These are phyloP conservation scores for Chaetomiaceae sp. DNA, from an alignment of 2,329 filamentous ascomycete species.

Conservation along the genomic window DNA sequence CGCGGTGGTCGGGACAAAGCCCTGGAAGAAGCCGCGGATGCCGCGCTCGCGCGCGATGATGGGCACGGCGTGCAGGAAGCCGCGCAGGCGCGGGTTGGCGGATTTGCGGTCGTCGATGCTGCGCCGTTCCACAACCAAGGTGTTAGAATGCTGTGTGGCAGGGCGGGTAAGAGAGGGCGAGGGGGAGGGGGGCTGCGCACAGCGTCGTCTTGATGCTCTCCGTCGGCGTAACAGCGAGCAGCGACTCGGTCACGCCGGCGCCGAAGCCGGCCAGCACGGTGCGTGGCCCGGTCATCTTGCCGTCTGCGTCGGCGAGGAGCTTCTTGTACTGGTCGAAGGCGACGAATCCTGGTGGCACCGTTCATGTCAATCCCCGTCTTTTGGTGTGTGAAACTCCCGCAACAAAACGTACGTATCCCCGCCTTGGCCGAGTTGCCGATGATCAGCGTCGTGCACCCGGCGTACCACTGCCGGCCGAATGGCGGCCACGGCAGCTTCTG, in stretches of 20 bases:
- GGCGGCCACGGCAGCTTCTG: conserved; percentile 92
- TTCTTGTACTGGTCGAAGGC: conserved; percentile 93
- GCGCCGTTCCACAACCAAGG: no score
- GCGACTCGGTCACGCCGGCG: conserved; percentile 86
- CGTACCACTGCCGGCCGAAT: conserved; percentile 93
- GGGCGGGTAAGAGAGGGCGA: not conserved
- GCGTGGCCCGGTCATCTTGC: conserved; percentile 81
- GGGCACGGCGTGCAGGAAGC: conserved; percentile 83
- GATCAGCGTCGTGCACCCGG: conserved; percentile 92
- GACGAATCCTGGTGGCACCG: conserved; percentile 63
- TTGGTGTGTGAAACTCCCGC: no score
- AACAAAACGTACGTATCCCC: conserved; percentile 83
- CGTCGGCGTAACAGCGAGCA: conserved; percentile 91
- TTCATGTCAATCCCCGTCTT: no score
- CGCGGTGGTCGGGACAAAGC: conserved; percentile 90
- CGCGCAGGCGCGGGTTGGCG: conserved; percentile 76
- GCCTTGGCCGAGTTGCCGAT: conserved; percentile 96
- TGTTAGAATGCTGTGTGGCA: not conserved
- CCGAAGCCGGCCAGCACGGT: conserved; percentile 93
- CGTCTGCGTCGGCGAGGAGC: conserved; percentile 72
- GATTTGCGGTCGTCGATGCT: conserved; percentile 93
- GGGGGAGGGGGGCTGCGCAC: conserved; percentile 34
- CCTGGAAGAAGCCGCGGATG: conserved; percentile 89
- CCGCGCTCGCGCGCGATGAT: conserved; percentile 87
- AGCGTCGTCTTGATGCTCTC: conserved; percentile 98